Evolutionary conservation across 139 green algal genomes (phyloP), one percentile per base, ranked within the genome.

Genomic region (Chlorella sp.): DNA sequence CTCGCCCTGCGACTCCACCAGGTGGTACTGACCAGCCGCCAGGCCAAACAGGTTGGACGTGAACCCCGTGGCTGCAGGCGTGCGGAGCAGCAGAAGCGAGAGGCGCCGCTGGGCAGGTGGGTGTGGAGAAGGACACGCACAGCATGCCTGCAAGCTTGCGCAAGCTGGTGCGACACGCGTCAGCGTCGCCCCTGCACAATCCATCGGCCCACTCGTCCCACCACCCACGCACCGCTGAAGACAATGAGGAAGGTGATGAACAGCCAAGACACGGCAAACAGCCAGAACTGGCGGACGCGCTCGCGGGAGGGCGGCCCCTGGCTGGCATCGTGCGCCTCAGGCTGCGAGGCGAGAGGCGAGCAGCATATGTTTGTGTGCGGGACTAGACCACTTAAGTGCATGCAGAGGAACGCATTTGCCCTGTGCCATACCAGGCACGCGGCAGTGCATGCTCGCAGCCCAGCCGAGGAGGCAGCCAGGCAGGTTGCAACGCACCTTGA

Each of bases 1-100:
- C 13, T 79, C 80, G 6, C 34, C n/a, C 56, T 90, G 86, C 3
- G 30, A 47, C 4, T 16, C 69, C 2, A 87, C n/a, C 32, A 41
- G 51, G 68, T 87, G 86, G 51, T 81, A 90, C 73, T 90, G 86
- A 1, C 86, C 86, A 25, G 86, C 86, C 82, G 87, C 87, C 5
- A 90, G 64, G 12, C 28, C 86, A 87, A 90, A 90, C 36, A 89
- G 34, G 65, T 89, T 89, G 60, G 38, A 57, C 0, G 63, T 83
- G 36, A 73, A 82, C 4, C 23, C 62, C 4, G 16, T 23, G 63
- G 18, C 60, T 51, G 38, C 34, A 74, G 34, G 67, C 15, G 13
- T 9, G 34, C 4, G 34, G 18, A 17, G 67, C 34, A n/a, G n/a
- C n/a, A n/a, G n/a, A n/a, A n/a, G n/a, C n/a, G n/a, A n/a, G n/a